phyloP scores from a whole-genome alignment of 139 green algal genomes.

The Ulvella scutata region DNA sequence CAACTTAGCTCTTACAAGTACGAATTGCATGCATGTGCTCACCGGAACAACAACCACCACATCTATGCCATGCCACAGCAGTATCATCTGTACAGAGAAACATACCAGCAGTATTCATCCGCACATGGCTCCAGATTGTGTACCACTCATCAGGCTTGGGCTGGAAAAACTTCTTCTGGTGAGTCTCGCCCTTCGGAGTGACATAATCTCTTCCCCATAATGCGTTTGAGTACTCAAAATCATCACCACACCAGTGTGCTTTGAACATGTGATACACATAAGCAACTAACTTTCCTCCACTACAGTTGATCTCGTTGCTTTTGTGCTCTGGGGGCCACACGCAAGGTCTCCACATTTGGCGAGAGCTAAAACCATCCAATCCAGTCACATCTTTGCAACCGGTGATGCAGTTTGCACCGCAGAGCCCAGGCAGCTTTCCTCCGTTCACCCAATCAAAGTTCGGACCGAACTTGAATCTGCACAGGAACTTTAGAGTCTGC shows the following conservation, averaged over 20 bases:
- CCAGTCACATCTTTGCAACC: conserved; percentile 2
- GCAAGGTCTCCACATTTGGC: background rate
- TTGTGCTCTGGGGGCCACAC: background rate
- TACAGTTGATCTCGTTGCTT: background rate
- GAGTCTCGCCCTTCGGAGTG: background rate
- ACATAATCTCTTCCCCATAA: background rate
- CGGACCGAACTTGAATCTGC: background rate
- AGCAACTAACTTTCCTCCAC: background rate
- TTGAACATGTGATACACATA: conserved; percentile 4
- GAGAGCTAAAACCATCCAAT: conserved; percentile 1
- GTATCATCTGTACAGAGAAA: no score
- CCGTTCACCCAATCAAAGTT: background rate
- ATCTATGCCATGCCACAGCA: no score
- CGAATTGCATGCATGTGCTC: no score
- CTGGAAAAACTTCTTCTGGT: background rate
- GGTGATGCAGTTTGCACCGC: background rate
- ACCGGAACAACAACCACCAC: no score
- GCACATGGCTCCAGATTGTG: conserved; percentile 2
- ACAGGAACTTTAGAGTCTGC: no score
- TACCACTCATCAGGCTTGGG: background rate
- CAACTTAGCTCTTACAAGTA: no score
- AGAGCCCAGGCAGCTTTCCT: background rate
- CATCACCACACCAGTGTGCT: background rate
- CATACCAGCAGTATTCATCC: background rate
- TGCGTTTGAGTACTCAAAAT: background rate